Evolutionary conservation across 2,329 filamentous ascomycete species (phyloP), one percentile per base, ranked within the genome.

Genomic region (Sarocladiaceae sp.): DNA sequence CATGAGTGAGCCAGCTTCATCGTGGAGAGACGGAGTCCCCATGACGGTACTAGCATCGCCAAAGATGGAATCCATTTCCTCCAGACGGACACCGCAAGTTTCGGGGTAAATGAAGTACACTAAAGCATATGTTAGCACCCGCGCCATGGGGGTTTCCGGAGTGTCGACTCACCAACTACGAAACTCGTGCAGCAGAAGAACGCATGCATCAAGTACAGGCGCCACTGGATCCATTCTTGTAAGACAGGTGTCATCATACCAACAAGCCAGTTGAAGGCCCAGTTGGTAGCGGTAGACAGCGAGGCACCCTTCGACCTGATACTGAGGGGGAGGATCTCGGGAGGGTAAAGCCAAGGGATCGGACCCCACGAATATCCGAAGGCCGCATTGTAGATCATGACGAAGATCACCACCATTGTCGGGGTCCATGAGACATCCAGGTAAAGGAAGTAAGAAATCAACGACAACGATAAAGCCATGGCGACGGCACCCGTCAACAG

Each of bases 101-200:
- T 99, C 94, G 26, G 94, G 94, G 67, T 97, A 99, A 59, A 96
- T 82, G 71, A 97, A 97, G 72, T 93, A 99, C 7, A 99, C 94
- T 97, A 57, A 11, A 13, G 3, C 10, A 13, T 23, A 22, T 36
- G 23, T 66, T 58, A 66, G 54, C 51, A 56, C 39, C 44, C 37
- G 26, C n/a, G 26, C 17, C 29, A n/a, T 49, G 37, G 25, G 25
- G 23, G 4, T 29, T 25, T 17, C n/a, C 31, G 20, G 2, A 18
- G 5, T n/a, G 5, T 35, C n/a, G n/a, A 79, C 88, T 81, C 78
- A 97, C 93, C 94, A 72, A 97, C 85, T 53, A 99, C 87, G 66
- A 99, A 97, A 79, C 90, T 96, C 58, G 86, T 84, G 51, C 90
- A 90, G 67, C 94, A 99, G 74, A 96, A 97, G 69, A 97, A 97